phyloP scores from a whole-genome alignment of 1,139 yeast species.

The Arxiozyma bovina region DNA sequence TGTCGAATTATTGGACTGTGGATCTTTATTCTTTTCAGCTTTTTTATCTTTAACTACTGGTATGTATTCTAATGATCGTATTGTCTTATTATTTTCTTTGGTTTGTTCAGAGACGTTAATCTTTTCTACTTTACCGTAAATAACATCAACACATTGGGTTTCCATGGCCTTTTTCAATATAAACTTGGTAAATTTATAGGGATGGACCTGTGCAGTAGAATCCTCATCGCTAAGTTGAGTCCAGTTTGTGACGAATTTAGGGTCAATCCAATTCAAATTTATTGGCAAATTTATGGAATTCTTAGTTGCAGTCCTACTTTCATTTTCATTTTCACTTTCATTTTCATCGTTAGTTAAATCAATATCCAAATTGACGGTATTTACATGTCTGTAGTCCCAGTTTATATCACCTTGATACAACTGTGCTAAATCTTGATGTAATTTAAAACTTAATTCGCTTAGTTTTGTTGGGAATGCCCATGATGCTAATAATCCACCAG shows the following conservation, averaged over 20 bases:
- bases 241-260: constrained; percentile 60
- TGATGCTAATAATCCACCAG: constrained; percentile 87
- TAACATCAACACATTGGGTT: constrained; percentile 72
- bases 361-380: constrained; percentile 83
- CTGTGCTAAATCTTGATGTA: constrained; percentile 77
- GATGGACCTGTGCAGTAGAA: constrained; percentile 95
- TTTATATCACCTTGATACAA: constrained; percentile 69
- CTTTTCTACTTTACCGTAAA: constrained; percentile 75
- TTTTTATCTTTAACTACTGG: constrained; percentile 38
- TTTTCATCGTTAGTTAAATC: constrained; percentile 31
- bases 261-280: constrained; percentile 75
- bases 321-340: background rate
- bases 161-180: constrained; percentile 74
- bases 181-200: constrained; percentile 81
- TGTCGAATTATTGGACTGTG: too few relatives aligned
- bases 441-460: constrained; percentile 76
- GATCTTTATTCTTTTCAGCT: too few relatives aligned
- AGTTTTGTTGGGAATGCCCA: constrained; percentile 98
- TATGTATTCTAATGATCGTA: constrained; percentile 34
- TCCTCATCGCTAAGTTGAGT: constrained; percentile 76
- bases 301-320: background rate
- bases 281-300: constrained; percentile 43
- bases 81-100: background rate
- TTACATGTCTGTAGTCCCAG: constrained; percentile 89
- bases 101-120: constrained; percentile 36